Evolutionary conservation across 2,329 filamentous ascomycete species (phyloP), one percentile per base, ranked within the genome.

Genomic region (Talaromyces sp.): DNA sequence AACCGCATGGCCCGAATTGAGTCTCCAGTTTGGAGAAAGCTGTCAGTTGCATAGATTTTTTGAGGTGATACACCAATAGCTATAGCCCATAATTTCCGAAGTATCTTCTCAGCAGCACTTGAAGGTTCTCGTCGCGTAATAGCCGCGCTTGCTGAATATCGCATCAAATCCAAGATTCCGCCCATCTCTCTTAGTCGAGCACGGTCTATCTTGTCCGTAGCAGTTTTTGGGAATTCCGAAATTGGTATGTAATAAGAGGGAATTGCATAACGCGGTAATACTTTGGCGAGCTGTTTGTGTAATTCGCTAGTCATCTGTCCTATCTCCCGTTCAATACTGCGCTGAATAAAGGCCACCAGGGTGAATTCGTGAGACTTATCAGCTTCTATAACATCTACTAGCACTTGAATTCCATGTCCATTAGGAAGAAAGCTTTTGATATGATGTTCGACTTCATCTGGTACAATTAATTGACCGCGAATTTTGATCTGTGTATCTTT

Each of bases 31-130:
- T 68, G 66, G 39, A 74, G 73, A 66, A 75, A 75, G 57, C 66
- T 72, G 45, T 69, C 68, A 61, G 70, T 68, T 3, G 66, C 39
- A n/a, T 64, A 68, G 52, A 74, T 70, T 11, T 63, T 43, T 8
- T 43, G 76, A 62, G 82, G 76, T 1, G 73, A 66, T 1, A 83
- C 70, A 0, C 69, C 72, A 35, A 86, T 72, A 45, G 50, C 64
- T n/a, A 16, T n/a, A 14, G 64, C 60, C 60, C 60, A 63, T 35
- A 63, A 16, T 8, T 39, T 45, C 27, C 60, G 60, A 16, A 66
- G 54, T 31, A 16, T 39, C 10, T n/a, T 41, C 54, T 66, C 64
- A 19, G 39, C 8, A 8, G 33, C n/a, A 24, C 54, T 60, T 22
- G 27, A 3, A 3, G 64, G 54, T 3, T 58, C 16, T 45, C 37